Conservation (phyloP, 1,284 basidiomycete species). For the Fomitopsis pinicola region DNA sequence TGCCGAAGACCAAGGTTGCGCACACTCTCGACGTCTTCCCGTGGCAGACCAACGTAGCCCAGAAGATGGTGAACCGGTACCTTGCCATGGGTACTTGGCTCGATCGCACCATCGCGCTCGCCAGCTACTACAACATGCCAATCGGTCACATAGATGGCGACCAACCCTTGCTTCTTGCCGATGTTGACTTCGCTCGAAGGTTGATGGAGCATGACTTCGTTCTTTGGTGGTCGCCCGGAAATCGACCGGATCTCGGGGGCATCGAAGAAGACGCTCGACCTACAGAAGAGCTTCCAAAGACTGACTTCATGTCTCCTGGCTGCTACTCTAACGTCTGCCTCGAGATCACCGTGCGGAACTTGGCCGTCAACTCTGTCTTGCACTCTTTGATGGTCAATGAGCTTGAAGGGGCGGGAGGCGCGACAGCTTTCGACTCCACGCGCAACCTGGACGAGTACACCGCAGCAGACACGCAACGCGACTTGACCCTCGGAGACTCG, state of each 20-base stretch:
- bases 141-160: slow-evolving; percentile 91
- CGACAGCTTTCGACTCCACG: slow-evolving; percentile 92
- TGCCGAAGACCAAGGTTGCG: slow-evolving; percentile 72
- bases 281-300: slow-evolving; percentile 76
- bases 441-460: slow-evolving; percentile 92
- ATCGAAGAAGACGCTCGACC: slow-evolving; percentile 83
- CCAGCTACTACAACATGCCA: slow-evolving; percentile 91
- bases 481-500: slow-evolving; percentile 86
- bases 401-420: slow-evolving; percentile 89
- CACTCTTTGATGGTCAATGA: slow-evolving; percentile 96
- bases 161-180: slow-evolving; percentile 82
- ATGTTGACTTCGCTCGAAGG: slow-evolving; percentile 88
- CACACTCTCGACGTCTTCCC: slow-evolving; percentile 77
- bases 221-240: slow-evolving; percentile 94
- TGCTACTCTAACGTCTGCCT: slow-evolving; percentile 93
- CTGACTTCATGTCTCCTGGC: slow-evolving; percentile 85
- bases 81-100: slow-evolving; percentile 79
- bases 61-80: slow-evolving; percentile 85
- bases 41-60: slow-evolving; percentile 69
- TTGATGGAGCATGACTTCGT: slow-evolving; percentile 86
- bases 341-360: slow-evolving; percentile 85
- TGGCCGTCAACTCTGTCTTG: slow-evolving; percentile 92
- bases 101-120: slow-evolving; percentile 76
- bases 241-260: slow-evolving; percentile 92
- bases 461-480: slow-evolving; percentile 70